Percentiles rank a stretch among this genome's conserved stretches.
Conservation (phyloP, 2,329 filamentous ascomycete species). For the Aureobasidium sp. region DNA sequence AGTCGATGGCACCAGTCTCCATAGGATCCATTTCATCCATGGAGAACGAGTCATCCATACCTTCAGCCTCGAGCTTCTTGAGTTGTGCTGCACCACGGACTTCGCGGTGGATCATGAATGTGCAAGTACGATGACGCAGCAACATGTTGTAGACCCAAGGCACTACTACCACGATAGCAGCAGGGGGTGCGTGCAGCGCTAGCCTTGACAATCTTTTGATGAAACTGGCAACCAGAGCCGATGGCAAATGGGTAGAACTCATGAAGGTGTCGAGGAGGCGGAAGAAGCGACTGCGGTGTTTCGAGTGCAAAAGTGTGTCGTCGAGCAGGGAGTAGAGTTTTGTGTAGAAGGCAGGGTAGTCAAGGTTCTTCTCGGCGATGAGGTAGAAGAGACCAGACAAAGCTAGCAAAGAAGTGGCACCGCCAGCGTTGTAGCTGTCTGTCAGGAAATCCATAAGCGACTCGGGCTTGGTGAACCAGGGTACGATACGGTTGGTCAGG, state of each 20-base stretch:
- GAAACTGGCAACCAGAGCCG: slow-evolving; percentile 85
- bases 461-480: slow-evolving; percentile 84
- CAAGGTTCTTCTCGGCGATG: slow-evolving; percentile 86
- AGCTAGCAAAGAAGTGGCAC: slow-evolving; percentile 78
- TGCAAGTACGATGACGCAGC: slow-evolving; percentile 80
- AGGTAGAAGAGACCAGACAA: slow-evolving; percentile 92
- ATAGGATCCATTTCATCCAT: slow-evolving; percentile 72
- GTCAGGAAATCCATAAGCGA: slow-evolving; percentile 93
- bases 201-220: slow-evolving; percentile 86
- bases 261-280: slow-evolving; percentile 87
- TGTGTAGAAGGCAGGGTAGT: slow-evolving; percentile 83
- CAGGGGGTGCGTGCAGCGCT: slow-evolving; percentile 79
- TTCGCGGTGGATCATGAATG: slow-evolving; percentile 85
- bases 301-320: slow-evolving; percentile 79
- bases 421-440: slow-evolving; percentile 83
- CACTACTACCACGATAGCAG: slow-evolving; percentile 79
- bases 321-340: slow-evolving; percentile 94
- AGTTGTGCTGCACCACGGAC: slow-evolving; percentile 51
- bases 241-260: slow-evolving; percentile 84
- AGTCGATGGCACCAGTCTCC: slow-evolving; percentile 80
- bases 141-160: slow-evolving; percentile 96
- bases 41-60: slow-evolving; percentile 70
- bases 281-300: slow-evolving; percentile 89
- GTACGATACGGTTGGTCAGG: slow-evolving; percentile 71
- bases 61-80: slow-evolving; percentile 53